Evolutionary conservation across 1,284 basidiomycete species (phyloP).

Genomic region (Stygiomarasmius scandens): DNA sequence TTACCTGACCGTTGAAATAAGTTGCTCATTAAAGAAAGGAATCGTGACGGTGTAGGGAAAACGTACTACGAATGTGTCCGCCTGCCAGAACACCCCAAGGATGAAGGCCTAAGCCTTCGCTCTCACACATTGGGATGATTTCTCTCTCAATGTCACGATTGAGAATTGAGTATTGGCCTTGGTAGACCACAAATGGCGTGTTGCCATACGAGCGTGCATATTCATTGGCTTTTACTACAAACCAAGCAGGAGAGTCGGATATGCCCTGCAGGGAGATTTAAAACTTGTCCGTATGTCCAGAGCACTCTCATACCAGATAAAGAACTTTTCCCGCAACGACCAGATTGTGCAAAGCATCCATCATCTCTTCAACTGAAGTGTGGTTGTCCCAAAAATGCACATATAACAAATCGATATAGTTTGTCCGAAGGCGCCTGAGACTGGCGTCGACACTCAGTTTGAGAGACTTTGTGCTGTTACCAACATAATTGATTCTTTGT

Average conservation of each 20-base stretch:
- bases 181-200: slow-evolving; percentile 10
- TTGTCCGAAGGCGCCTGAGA: slow-evolving; percentile 59
- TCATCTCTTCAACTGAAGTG: slow-evolving; percentile 15
- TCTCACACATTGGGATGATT: slow-evolving; percentile 10
- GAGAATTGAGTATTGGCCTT: slow-evolving; percentile 10
- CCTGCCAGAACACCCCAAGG: slow-evolving; percentile 10
- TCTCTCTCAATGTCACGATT: slow-evolving; percentile 14
- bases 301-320: slow-evolving; percentile 1
- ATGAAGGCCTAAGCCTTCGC: slow-evolving; percentile 6
- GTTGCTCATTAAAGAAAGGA: too few relatives aligned
- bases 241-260: slow-evolving; percentile 9
- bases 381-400: slow-evolving; percentile 56
- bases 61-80: slow-evolving; percentile 10
- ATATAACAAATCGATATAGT: slow-evolving; percentile 57
- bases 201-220: slow-evolving; percentile 11
- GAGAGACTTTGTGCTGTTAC: slow-evolving; percentile 39
- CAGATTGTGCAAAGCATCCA: slow-evolving; percentile 11
- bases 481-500: slow-evolving; percentile 10
- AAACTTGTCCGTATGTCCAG: neutral
- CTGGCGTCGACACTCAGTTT: slow-evolving; percentile 47
- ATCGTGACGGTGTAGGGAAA: too few relatives aligned
- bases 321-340: slow-evolving; percentile 7
- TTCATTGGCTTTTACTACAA: slow-evolving; percentile 11
- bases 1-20: too few relatives aligned
- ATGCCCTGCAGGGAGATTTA: slow-evolving; percentile 2